Evolutionary conservation across 2,329 filamentous ascomycete genomes (phyloP).

Genomic region (Ceratocystis huliohia): DNA sequence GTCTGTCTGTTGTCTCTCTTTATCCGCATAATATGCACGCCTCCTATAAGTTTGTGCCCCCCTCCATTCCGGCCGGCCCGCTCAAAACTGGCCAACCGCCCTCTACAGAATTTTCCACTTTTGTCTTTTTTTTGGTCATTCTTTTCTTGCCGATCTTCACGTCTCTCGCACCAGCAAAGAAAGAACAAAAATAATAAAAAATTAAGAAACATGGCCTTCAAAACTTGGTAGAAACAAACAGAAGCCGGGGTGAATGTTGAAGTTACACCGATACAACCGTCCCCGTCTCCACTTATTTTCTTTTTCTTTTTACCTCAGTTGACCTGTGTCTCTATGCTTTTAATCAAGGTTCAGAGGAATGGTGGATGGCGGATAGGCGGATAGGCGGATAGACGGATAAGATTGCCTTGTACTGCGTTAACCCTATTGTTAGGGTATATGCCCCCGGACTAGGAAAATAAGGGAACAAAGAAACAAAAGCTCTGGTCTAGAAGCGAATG

Average conservation of each 20-base stretch:
- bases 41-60: background rate
- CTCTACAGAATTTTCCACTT: background rate
- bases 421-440: background rate
- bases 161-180: too few species aligned
- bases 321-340: background rate
- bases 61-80: background rate
- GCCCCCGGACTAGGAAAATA: too few species aligned
- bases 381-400: conserved; percentile 16
- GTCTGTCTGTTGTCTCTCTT: background rate
- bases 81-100: background rate
- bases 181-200: too few species aligned
- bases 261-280: too few species aligned
- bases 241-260: too few species aligned
- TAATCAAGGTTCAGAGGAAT: background rate
- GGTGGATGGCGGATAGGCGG: conserved; percentile 18
- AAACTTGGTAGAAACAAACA: too few species aligned
- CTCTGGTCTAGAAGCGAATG: too few species aligned
- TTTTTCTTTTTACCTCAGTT: background rate
- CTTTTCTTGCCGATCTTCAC: too few species aligned
- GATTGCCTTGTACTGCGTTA: too few species aligned
- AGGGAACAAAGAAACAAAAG: too few species aligned
- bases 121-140: background rate
- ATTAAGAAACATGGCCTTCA: too few species aligned
- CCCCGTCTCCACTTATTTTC: background rate
- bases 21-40: background rate